Conservation (phyloP, 2,329 filamentous ascomycete species). For the Colletotrichum noveboracense region DNA sequence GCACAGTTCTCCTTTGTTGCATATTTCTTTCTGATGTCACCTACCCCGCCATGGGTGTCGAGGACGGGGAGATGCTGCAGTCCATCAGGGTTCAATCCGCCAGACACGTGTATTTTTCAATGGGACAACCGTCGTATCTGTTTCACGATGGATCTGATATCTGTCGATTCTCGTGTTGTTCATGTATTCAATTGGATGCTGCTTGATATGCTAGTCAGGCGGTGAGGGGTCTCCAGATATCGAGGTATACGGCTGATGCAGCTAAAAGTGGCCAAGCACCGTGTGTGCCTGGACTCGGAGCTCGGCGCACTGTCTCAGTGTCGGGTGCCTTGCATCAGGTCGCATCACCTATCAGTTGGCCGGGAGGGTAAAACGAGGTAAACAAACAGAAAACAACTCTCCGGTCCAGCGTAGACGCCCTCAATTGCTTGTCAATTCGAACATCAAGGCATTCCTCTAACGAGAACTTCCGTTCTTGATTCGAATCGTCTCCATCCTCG, state of each 20-base stretch:
- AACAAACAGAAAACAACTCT: not conserved
- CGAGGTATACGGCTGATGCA: not conserved
- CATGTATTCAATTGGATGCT: not conserved
- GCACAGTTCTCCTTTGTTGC: not conserved
- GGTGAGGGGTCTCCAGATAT: not conserved
- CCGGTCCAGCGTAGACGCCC: not conserved
- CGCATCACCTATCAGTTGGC: not conserved
- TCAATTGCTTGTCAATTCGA: not conserved
- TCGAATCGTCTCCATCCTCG: not conserved
- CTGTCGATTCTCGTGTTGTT: not conserved
- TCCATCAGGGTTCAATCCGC: not conserved
- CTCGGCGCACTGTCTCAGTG: not conserved
- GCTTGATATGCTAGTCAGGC: not conserved
- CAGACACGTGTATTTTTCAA: not conserved
- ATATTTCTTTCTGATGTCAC: not conserved
- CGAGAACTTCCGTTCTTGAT: not conserved
- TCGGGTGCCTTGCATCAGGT: not conserved
- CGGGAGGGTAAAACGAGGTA: not conserved
- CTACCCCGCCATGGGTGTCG: conserved; percentile 3
- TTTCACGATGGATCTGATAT: not conserved
- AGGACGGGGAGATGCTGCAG: not conserved
- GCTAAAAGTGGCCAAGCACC: not conserved
- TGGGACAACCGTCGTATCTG: not conserved
- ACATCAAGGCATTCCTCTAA: not conserved
- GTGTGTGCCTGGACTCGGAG: not conserved